phyloP scores from a whole-genome alignment of 441 rosid genomes.

The Biscutella laevigata region DNA sequence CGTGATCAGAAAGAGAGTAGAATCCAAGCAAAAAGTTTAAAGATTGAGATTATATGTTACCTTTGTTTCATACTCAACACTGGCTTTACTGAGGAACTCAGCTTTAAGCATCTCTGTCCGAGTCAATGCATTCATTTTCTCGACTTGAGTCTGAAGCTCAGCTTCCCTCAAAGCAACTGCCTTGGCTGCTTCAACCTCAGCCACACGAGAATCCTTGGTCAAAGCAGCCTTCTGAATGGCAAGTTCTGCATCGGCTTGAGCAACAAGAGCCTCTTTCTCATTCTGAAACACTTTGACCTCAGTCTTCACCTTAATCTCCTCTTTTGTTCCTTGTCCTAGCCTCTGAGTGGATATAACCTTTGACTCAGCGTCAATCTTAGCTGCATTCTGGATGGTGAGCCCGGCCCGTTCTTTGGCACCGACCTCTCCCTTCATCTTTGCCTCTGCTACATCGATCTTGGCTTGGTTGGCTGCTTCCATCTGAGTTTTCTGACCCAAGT shows the following conservation, averaged over 20 bases:
- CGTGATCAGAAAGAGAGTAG: background rate
- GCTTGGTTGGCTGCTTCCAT: slow-evolving; percentile 79
- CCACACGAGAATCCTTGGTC: slow-evolving; percentile 38
- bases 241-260: slow-evolving; percentile 50
- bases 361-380: slow-evolving; percentile 58
- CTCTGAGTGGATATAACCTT: slow-evolving; percentile 45
- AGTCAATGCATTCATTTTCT: slow-evolving; percentile 53
- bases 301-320: slow-evolving; percentile 50
- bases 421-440: slow-evolving; percentile 56
- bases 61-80: slow-evolving; percentile 60
- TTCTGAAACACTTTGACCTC: slow-evolving; percentile 53
- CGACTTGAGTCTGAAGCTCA: slow-evolving; percentile 53
- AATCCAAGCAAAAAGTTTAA: background rate
- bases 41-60: slow-evolving; percentile 15
- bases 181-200: slow-evolving; percentile 56
- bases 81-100: slow-evolving; percentile 53
- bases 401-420: slow-evolving; percentile 43
- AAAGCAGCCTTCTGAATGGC: slow-evolving; percentile 49
- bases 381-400: slow-evolving; percentile 54
- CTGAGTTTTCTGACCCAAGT: slow-evolving; percentile 69
- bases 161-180: slow-evolving; percentile 54
- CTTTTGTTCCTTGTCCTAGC: slow-evolving; percentile 49
- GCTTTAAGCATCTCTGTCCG: slow-evolving; percentile 58
- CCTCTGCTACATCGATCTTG: slow-evolving; percentile 53
- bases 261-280: slow-evolving; percentile 44